Percentiles rank a stretch among this genome's conserved stretches.
Conservation (phyloP, 257 asterid species). For the Capsicum rhomboideum region DNA sequence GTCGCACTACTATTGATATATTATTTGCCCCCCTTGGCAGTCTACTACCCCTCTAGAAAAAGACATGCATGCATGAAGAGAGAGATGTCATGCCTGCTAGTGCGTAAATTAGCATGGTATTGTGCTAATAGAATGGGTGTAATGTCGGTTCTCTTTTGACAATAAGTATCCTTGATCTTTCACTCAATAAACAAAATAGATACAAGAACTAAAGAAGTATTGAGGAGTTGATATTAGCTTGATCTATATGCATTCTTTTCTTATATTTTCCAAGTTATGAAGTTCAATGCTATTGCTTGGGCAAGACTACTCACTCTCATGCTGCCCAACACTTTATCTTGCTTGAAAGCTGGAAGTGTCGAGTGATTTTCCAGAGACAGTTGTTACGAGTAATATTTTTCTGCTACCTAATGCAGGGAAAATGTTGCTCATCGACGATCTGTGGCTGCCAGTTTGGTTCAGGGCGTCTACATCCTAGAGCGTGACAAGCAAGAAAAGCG, state of each 20-base stretch:
- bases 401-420: slow-evolving; percentile 35
- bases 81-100: background rate
- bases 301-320: background rate
- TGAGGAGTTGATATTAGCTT: background rate
- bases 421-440: slow-evolving; percentile 55
- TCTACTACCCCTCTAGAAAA: background rate
- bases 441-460: slow-evolving; percentile 85
- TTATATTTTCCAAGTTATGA: background rate
- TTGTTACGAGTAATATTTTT: background rate
- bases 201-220: background rate
- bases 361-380: background rate
- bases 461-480: slow-evolving; percentile 68
- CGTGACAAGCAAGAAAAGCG: slow-evolving; percentile 79
- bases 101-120: background rate
- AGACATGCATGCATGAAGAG: background rate
- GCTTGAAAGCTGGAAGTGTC: background rate
- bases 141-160: background rate
- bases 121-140: background rate
- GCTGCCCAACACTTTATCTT: background rate
- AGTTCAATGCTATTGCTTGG: background rate
- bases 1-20: background rate
- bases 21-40: background rate
- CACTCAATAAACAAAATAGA: background rate
- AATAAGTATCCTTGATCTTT: background rate
- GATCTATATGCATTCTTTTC: background rate